phyloP scores from a whole-genome alignment of 768 basidiomycete genomes.

The Candolleomyces eurysporus region DNA sequence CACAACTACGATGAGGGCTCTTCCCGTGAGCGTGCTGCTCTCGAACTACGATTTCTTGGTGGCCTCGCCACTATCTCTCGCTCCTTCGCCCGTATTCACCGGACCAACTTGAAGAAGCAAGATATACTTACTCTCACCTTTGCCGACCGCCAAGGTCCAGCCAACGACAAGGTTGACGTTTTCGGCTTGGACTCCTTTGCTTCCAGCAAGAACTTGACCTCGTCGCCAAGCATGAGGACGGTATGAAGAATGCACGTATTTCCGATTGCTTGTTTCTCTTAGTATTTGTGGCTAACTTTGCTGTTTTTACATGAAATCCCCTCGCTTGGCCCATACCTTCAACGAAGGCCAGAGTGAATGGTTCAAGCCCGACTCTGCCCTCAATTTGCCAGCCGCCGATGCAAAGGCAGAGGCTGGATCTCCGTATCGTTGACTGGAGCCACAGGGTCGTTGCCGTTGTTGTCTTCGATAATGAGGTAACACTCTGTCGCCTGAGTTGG shows the following conservation, averaged over 20 bases:
- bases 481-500: background rate
- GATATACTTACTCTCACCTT: conserved; percentile 97
- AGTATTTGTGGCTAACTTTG: background rate
- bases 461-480: background rate
- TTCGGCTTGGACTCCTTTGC: too few species aligned
- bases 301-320: conserved; percentile 44
- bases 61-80: conserved; percentile 93
- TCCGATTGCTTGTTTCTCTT: background rate
- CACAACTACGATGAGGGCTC: conserved; percentile 98
- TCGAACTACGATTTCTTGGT: conserved; percentile 93
- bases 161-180: too few species aligned
- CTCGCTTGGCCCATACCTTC: conserved; percentile 87
- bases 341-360: conserved; percentile 97
- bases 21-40: conserved; percentile 95
- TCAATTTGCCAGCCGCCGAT: conserved; percentile 88
- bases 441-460: background rate
- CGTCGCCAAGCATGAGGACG: conserved; percentile 88
- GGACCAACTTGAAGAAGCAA: conserved; percentile 98
- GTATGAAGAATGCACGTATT: conserved; percentile 57
- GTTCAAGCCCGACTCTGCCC: conserved; percentile 97
- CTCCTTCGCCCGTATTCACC: too few species aligned
- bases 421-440: background rate
- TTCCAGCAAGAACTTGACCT: too few species aligned
- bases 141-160: conserved; percentile 86
- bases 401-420: conserved; percentile 37